Evolutionary conservation across 2,329 filamentous ascomycete species (phyloP), one percentile per base, ranked within the genome.

Genomic region (Clonostachys rhizophaga): DNA sequence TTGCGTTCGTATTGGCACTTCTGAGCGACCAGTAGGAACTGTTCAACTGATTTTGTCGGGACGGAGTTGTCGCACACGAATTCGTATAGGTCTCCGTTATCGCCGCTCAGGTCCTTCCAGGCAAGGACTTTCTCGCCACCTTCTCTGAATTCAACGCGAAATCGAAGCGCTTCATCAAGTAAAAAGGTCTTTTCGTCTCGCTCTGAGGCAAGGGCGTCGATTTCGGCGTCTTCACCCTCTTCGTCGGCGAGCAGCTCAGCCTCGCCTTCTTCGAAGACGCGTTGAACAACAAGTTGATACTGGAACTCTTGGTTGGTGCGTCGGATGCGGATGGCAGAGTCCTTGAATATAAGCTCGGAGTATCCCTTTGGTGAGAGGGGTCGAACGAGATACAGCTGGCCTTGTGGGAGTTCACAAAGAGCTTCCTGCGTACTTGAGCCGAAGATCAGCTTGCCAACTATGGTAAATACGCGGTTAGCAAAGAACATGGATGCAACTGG

Each of bases 1-100:
- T 96, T 97, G 60, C 92, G 83, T 72, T 99, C 94, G 86, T 95
- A 99, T 68, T 99, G 94, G 65, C 94, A 96, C 79, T 96, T 86
- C 49, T 89, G 80, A 8, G 94, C 89, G 46, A 90, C 84, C 46
- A 86, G 76, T 60, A 92, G 83, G 64, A 99, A 97, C 14, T 86
- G 81, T 42, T 85, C 78, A 20, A 94, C 86, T 56, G 91, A 87
- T 43, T 83, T 77, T 4, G 83, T 71, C 30, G 83, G 74, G 40
- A 87, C 81, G 12, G 84, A 84, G 37, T 75, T 66, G 68, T 97
- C 94, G 71, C 91, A 97, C 53, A 99, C 88, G 63, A 97, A 99
- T 66, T 99, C 92, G 77, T 89, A 99, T n/a, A 97, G 78, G 67
- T 99, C 94, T 46, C 91, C 92, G 34, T 83, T 79, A 73, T 99